These are phyloP conservation scores for Leccinum rimulosum DNA, from an alignment of 768 basidiomycete genomes.

Conservation along the genomic window DNA sequence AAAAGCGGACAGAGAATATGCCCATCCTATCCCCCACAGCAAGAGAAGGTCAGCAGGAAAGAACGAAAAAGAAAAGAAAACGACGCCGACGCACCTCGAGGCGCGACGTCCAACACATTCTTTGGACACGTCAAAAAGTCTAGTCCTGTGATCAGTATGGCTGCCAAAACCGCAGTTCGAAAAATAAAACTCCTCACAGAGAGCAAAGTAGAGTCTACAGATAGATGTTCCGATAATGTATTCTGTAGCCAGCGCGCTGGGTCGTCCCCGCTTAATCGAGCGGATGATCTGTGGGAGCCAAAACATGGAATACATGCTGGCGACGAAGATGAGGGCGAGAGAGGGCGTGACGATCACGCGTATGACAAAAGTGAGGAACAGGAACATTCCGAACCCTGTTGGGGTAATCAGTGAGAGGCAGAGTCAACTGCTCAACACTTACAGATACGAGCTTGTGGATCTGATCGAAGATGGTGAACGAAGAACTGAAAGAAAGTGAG, in stretches of 20 bases:
- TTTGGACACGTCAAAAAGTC: conserved; percentile 82
- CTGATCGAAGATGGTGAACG: conserved; percentile 57
- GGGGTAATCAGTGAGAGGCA: neutral
- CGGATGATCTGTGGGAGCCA: conserved; percentile 87
- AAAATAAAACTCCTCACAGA: conserved; percentile 55
- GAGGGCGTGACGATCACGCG: conserved; percentile 69
- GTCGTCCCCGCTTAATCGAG: conserved; percentile 66
- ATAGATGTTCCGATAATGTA: conserved; percentile 78
- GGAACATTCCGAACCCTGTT: conserved; percentile 63
- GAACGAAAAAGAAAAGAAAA: neutral
- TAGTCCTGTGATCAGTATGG: conserved; percentile 29
- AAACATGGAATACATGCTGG: conserved; percentile 68
- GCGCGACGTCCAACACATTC: conserved; percentile 82
- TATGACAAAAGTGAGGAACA: conserved; percentile 71
- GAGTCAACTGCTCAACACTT: conserved; percentile 23
- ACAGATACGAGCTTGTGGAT: conserved; percentile 75
- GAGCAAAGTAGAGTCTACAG: conserved; percentile 63
- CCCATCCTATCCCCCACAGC: conserved; percentile 53
- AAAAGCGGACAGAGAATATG: conserved; percentile 55
- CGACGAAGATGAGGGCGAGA: conserved; percentile 64
- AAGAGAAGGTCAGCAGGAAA: conserved; percentile 1
- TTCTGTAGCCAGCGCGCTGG: conserved; percentile 62
- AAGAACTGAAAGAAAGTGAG: conserved; percentile 46
- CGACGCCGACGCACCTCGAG: conserved; percentile 55
- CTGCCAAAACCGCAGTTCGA: neutral